Percentiles rank a stretch among this genome's conserved stretches.
Conservation (phyloP, 148 eudicot species). For the Rhododendron henanense region DNA sequence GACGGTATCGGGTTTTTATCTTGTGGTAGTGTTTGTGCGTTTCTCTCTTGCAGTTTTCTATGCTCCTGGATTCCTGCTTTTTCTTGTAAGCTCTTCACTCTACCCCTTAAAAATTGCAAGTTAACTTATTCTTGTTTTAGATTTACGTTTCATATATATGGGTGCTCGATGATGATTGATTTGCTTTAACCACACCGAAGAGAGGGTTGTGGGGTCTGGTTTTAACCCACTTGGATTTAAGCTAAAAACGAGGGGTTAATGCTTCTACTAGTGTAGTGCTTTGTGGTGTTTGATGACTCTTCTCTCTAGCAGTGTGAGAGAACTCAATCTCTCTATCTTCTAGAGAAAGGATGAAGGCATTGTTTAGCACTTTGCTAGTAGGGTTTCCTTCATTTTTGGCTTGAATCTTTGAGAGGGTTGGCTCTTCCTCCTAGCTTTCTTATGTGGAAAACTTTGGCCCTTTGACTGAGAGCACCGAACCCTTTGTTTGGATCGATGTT, state of each 20-base stretch:
- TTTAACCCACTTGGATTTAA: constrained; percentile 10
- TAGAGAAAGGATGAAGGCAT: constrained; percentile 18
- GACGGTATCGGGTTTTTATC: background rate
- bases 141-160: background rate
- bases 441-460: constrained; percentile 30
- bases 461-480: constrained; percentile 8
- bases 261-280: background rate
- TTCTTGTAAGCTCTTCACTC: too few species aligned
- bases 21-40: background rate
- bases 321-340: background rate
- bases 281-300: constrained; percentile 28
- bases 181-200: constrained; percentile 55
- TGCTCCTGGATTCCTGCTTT: too few species aligned
- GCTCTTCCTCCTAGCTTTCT: constrained; percentile 11
- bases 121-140: background rate
- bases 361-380: constrained; percentile 1
- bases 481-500: background rate
- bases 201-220: constrained; percentile 9
- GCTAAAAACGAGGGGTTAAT: background rate
- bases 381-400: background rate
- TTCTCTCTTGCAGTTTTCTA: too few species aligned
- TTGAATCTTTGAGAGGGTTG: constrained; percentile 5
- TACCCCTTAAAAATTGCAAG: too few species aligned
- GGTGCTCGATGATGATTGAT: constrained; percentile 38
- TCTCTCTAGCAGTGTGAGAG: constrained; percentile 3